phyloP scores from a whole-genome alignment of 345 rosid species.

The Aethionema arabicum region DNA sequence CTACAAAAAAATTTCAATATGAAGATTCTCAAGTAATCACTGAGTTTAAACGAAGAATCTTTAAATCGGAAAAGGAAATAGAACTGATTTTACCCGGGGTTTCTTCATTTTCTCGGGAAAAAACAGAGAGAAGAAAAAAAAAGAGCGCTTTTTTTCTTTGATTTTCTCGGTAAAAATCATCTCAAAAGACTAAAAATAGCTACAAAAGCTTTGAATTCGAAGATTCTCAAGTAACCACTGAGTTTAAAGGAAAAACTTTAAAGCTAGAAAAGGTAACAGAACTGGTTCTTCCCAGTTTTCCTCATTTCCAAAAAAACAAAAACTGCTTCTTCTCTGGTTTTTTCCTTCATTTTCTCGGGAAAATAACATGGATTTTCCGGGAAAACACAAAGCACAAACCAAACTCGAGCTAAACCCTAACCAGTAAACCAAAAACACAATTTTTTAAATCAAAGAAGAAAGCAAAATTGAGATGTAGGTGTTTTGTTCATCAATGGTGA shows the following conservation, averaged over 20 bases:
- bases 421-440: not conserved
- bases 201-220: slow-evolving; percentile 2
- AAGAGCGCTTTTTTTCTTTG: not conserved
- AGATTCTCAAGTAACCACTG: slow-evolving; percentile 16
- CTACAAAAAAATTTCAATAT: too few species aligned
- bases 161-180: not conserved
- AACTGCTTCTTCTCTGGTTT: too few species aligned
- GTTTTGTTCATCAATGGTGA: slow-evolving; percentile 12
- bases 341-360: slow-evolving; percentile 12
- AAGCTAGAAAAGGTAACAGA: slow-evolving; percentile 12
- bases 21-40: too few species aligned
- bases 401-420: slow-evolving; percentile 4
- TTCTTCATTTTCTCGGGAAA: too few species aligned
- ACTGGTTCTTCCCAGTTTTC: slow-evolving; percentile 5
- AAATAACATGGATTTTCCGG: not conserved
- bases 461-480: slow-evolving; percentile 10
- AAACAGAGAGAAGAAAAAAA: not conserved
- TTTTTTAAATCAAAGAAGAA: slow-evolving; percentile 2
- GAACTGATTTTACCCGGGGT: too few species aligned
- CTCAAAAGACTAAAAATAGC: not conserved
- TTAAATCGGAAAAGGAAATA: too few species aligned
- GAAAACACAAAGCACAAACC: slow-evolving; percentile 3
- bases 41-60: too few species aligned
- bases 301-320: too few species aligned
- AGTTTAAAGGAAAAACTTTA: slow-evolving; percentile 26